Evolutionary conservation across 2,329 filamentous ascomycete species (phyloP).

Genomic region (Emmonsiellopsis sp.): DNA sequence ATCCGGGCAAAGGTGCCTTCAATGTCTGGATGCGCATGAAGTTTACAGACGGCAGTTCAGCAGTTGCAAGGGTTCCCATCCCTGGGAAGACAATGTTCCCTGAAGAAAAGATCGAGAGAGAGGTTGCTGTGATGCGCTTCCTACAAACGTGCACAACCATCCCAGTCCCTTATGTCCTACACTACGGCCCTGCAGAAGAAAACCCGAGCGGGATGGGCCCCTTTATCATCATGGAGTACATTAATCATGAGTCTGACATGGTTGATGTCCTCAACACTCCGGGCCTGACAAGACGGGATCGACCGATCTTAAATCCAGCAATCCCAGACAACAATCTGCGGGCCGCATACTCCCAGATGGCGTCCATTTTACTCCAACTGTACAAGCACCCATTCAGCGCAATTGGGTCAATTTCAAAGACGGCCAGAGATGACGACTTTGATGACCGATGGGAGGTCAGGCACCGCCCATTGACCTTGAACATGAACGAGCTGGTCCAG

Average conservation of each 20-base stretch:
- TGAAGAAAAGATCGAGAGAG: constrained; percentile 17
- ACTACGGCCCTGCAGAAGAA: constrained; percentile 15
- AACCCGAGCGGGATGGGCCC: constrained; percentile 18
- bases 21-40: constrained; percentile 16
- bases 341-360: constrained; percentile 33
- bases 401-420: constrained; percentile 32
- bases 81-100: constrained; percentile 15
- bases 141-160: constrained; percentile 12
- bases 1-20: constrained; percentile 12
- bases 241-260: constrained; percentile 16
- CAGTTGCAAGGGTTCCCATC: constrained; percentile 16
- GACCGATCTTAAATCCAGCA: constrained; percentile 25
- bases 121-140: constrained; percentile 13
- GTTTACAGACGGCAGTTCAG: constrained; percentile 9
- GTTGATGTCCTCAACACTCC: constrained; percentile 21
- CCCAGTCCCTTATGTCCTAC: constrained; percentile 12
- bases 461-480: constrained; percentile 30
- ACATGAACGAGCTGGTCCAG: constrained; percentile 34
- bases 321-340: constrained; percentile 26
- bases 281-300: constrained; percentile 14
- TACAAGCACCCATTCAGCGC: constrained; percentile 23
- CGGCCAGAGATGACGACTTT: constrained; percentile 9
- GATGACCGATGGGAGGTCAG: constrained; percentile 20
- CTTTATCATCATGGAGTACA: constrained; percentile 29
- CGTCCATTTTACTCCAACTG: constrained; percentile 33